phyloP scores from a whole-genome alignment of 371 early-diverging fungal genomes.

The Rhizomucor pusillus region DNA sequence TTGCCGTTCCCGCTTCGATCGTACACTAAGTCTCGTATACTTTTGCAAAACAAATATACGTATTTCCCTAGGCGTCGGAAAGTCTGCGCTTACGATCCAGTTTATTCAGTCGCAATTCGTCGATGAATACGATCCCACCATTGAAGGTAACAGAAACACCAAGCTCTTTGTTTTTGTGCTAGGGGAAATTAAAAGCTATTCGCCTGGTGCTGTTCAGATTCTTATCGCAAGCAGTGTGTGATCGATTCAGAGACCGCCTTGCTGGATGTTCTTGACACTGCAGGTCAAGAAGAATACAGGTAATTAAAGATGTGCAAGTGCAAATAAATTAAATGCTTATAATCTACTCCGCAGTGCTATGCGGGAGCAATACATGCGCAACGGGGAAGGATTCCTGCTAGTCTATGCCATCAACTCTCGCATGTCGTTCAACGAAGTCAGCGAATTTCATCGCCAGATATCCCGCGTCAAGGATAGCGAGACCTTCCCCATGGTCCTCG shows the following conservation, averaged over 20 bases:
- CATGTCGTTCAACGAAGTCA: slow-evolving; percentile 78
- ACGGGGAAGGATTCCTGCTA: slow-evolving; percentile 49
- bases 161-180: background rate
- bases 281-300: slow-evolving; percentile 92
- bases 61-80: slow-evolving; percentile 59
- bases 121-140: slow-evolving; percentile 94
- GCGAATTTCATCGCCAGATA: slow-evolving; percentile 74
- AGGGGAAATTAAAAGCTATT: background rate
- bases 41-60: background rate
- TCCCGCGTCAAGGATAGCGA: slow-evolving; percentile 80
- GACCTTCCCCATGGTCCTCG: slow-evolving; percentile 82
- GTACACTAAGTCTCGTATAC: background rate
- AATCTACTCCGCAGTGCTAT: slow-evolving; percentile 49
- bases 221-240: slow-evolving; percentile 85
- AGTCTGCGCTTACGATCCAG: slow-evolving; percentile 89
- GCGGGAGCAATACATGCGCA: slow-evolving; percentile 80
- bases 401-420: slow-evolving; percentile 74
- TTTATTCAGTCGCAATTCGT: slow-evolving; percentile 90
- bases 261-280: slow-evolving; percentile 93
- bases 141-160: slow-evolving; percentile 69
- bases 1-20: background rate
- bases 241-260: slow-evolving; percentile 82
- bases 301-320: slow-evolving; percentile 16
- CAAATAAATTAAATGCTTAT: background rate
- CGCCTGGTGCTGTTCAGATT: slow-evolving; percentile 70